These are phyloP conservation scores for Phalaenopsis hybrid DNA, from an alignment of 116 monocot species.

Conservation along the genomic window DNA sequence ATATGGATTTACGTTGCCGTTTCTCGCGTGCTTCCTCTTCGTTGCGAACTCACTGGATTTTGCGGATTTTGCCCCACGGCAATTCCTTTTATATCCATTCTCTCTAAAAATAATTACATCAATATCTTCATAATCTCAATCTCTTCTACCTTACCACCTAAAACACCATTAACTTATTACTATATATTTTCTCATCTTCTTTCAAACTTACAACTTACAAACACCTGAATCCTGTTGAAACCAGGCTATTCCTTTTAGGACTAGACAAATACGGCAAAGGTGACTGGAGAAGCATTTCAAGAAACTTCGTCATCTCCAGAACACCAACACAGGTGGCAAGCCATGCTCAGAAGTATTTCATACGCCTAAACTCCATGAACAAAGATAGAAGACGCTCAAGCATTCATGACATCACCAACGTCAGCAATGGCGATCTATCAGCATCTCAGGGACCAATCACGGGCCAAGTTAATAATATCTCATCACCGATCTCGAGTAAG, in stretches of 20 bases:
- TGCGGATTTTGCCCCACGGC: too few relatives aligned
- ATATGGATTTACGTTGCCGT: too few relatives aligned
- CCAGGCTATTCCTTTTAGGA: slow-evolving; percentile 22
- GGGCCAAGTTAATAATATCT: slow-evolving; percentile 10
- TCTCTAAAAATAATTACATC: too few relatives aligned
- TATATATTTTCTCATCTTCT: background rate
- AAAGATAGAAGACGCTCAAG: slow-evolving; percentile 21
- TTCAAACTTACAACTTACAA: background rate
- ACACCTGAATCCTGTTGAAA: background rate
- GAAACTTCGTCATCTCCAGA: slow-evolving; percentile 24
- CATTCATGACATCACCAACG: slow-evolving; percentile 28
- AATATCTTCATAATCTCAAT: too few relatives aligned
- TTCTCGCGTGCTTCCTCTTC: too few relatives aligned
- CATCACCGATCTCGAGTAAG: background rate
- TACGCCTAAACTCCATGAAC: slow-evolving; percentile 29
- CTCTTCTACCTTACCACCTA: too few relatives aligned
- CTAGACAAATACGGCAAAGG: slow-evolving; percentile 29
- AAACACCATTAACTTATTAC: too few relatives aligned
- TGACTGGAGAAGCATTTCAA: slow-evolving; percentile 26
- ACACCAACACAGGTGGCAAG: slow-evolving; percentile 32
- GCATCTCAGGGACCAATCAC: slow-evolving; percentile 19
- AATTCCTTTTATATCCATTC: too few relatives aligned
- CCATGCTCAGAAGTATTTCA: slow-evolving; percentile 29
- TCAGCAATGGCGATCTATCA: slow-evolving; percentile 17
- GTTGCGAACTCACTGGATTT: too few relatives aligned